Percentiles rank a stretch among this genome's conserved stretches.
Evolutionary conservation across 1,284 basidiomycete genomes (phyloP).

Genomic region (Austroboletus novae-zelandiae): DNA sequence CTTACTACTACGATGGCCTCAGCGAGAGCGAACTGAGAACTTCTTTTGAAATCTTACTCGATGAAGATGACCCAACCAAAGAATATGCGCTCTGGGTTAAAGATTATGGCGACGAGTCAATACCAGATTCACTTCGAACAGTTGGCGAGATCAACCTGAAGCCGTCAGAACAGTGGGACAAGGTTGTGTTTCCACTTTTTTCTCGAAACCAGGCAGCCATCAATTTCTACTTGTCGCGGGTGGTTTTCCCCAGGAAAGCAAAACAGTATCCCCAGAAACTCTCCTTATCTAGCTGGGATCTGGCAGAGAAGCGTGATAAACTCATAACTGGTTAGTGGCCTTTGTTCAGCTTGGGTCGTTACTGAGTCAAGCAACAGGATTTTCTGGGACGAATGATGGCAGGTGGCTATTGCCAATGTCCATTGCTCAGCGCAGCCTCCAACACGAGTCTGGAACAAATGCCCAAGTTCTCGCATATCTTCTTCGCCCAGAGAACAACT

Average conservation of each 20-base stretch:
- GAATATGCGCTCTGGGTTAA: conserved; percentile 45
- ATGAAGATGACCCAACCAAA: conserved; percentile 40
- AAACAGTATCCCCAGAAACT: conserved; percentile 47
- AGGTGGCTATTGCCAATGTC: conserved; percentile 11
- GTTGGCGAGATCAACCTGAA: conserved; percentile 37
- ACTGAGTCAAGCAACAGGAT: conserved; percentile 5
- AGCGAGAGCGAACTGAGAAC: conserved; percentile 34
- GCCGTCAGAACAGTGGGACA: conserved; percentile 36
- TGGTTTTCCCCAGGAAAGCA: conserved; percentile 25
- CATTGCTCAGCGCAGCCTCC: conserved; percentile 13
- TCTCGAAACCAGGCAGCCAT: conserved; percentile 37
- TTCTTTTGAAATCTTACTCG: conserved; percentile 40
- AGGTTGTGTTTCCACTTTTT: conserved; percentile 36
- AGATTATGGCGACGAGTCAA: conserved; percentile 24
- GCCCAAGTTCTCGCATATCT: conserved; percentile 44
- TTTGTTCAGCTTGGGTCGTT: too few relatives aligned
- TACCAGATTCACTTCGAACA: neutral
- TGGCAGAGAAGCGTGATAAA: conserved; percentile 24
- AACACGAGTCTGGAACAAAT: conserved; percentile 17
- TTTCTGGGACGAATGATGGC: conserved; percentile 20
- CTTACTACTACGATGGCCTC: conserved; percentile 51
- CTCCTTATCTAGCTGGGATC: too few relatives aligned
- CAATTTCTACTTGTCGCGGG: conserved; percentile 45
- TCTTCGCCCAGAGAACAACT: conserved; percentile 43
- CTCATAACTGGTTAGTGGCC: conserved; percentile 7